Base-by-base conservation (phyloP, 1,284 basidiomycete genomes). In the Rhizoctonia solani region DNA sequence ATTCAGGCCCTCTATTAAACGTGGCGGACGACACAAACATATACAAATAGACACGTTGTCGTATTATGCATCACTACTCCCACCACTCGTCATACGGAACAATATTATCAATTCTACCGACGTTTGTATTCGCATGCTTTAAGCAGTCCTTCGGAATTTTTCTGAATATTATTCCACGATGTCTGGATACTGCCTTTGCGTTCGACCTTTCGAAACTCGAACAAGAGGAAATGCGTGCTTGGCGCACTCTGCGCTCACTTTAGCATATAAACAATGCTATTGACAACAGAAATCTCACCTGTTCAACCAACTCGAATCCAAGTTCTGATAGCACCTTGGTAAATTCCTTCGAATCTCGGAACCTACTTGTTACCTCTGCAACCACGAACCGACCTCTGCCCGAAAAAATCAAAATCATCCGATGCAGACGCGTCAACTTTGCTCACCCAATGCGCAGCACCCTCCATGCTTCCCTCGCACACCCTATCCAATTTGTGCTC, bases 51-150 rank as follows among this genome's bases (percentile, higher is more conserved):
- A 63, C 58, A 63, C 58, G 61, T 54, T 65, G 61, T 53, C 61
- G 49, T 65, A 53, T 53, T 65, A 65, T 50, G 50, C 61, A 65
- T 53, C 50, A 41, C 37, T 37, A 21, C 37, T 39, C 29, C 21
- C 44, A n/a, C 56, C 44, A 41, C 55, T 52, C 34, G 34, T 34
- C 25, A 39, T 50, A 19, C 49, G n/a, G n/a, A 68, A 34, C 21
- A 3, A 14, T 8, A 68, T 19, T 27, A 27, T 16, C 16, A 13
- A 19, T 11, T 27, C 23, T 78, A 98, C 74, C 96, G 85, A 74
- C 93, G 86, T 79, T 99, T 99, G 78, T 99, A 99, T 77, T 98
- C 91, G 78, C 97, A 99, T 32, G 95, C 90, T 76, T 95, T 93
- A 68, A 99, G 81, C 42, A 85, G 75, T 9, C 88, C 76, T 71